A percentile compares a stretch with the other conserved stretches of the same genome.
phyloP scores from a whole-genome alignment of 768 basidiomycete species.

The Hypholoma sublateritium region DNA sequence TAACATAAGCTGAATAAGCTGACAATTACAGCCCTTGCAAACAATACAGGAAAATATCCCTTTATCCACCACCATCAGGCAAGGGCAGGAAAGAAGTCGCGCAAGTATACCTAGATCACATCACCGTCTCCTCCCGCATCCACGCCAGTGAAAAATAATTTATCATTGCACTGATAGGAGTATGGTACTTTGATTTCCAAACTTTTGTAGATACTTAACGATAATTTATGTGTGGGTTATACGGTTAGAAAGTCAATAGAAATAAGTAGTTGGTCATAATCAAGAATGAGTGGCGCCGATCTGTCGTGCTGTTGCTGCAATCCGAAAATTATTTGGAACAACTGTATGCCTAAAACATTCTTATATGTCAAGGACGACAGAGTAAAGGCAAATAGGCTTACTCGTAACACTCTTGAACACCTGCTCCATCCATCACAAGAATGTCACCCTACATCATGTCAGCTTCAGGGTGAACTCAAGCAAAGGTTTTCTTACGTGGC shows the following conservation, averaged over 20 bases:
- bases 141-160: slow-evolving; percentile 17
- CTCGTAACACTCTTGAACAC: slow-evolving; percentile 72
- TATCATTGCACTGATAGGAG: no score
- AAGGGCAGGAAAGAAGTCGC: slow-evolving; percentile 13
- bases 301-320: slow-evolving; percentile 75
- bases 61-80: slow-evolving; percentile 3
- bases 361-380: neutral
- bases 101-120: slow-evolving; percentile 23
- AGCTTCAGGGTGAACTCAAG: neutral
- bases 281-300: slow-evolving; percentile 39
- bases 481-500: slow-evolving; percentile 51
- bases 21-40: slow-evolving; percentile 17
- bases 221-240: neutral
- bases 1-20: neutral
- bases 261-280: no score
- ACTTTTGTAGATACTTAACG: neutral
- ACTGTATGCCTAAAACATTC: slow-evolving; percentile 61
- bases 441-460: slow-evolving; percentile 60
- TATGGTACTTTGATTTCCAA: neutral
- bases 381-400: slow-evolving; percentile 28
- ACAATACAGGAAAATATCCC: slow-evolving; percentile 12
- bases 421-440: slow-evolving; percentile 73
- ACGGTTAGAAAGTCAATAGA: no score
- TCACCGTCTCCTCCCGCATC: slow-evolving; percentile 26
- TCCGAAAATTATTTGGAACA: slow-evolving; percentile 70